These are phyloP conservation scores for Fusarium buxicola DNA, from an alignment of 2,329 filamentous ascomycete genomes.

Conservation along the genomic window DNA sequence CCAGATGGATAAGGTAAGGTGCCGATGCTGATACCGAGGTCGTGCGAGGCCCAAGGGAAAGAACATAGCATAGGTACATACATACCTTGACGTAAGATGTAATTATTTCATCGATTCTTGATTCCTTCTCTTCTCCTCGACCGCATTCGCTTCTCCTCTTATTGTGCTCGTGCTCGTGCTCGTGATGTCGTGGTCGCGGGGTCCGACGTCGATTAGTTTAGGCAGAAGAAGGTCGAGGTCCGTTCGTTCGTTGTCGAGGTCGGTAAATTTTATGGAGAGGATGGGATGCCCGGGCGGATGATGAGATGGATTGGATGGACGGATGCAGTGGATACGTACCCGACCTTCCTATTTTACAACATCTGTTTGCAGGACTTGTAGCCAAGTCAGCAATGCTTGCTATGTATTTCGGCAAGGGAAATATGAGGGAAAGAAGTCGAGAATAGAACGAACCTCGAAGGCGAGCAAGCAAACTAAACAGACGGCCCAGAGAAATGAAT, in stretches of 20 bases:
- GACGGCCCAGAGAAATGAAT: slow-evolving; percentile 4
- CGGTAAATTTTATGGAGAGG: slow-evolving; percentile 40
- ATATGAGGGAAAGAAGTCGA: neutral
- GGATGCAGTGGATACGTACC: slow-evolving; percentile 41
- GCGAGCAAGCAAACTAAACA: slow-evolving; percentile 1
- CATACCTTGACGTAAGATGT: slow-evolving; percentile 23
- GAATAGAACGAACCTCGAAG: neutral
- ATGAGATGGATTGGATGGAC: slow-evolving; percentile 36
- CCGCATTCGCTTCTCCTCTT: slow-evolving; percentile 11
- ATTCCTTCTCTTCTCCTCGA: slow-evolving; percentile 16
- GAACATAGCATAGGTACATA: slow-evolving; percentile 1
- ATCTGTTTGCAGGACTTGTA: slow-evolving; percentile 24
- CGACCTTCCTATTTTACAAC: slow-evolving; percentile 42
- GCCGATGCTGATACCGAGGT: slow-evolving; percentile 26
- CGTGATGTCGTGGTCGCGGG: slow-evolving; percentile 35
- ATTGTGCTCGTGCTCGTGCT: slow-evolving; percentile 4
- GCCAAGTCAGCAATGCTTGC: neutral
- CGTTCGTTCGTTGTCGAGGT: slow-evolving; percentile 39
- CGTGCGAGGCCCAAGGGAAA: slow-evolving; percentile 7
- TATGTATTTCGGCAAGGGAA: neutral
- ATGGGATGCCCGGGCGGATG: slow-evolving; percentile 6
- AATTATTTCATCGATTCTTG: slow-evolving; percentile 13
- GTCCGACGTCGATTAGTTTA: slow-evolving; percentile 39
- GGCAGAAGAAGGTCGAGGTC: slow-evolving; percentile 43
- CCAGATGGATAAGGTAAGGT: slow-evolving; percentile 26